Evolutionary conservation across 371 early-diverging fungal genomes (phyloP).

Genomic region (Rhizopus delemar): DNA sequence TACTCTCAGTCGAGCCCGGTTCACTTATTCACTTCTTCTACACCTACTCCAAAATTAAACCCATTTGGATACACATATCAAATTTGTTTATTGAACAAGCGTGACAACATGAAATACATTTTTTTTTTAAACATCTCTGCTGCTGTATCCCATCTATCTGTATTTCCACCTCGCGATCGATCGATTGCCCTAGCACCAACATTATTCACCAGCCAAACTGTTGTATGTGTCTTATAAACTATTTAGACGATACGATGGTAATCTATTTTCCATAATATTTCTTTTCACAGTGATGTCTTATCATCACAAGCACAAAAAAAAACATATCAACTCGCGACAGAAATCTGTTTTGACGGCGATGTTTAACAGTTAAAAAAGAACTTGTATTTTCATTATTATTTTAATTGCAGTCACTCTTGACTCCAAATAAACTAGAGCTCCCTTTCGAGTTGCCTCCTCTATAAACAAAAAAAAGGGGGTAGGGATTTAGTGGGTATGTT

Average conservation of each 20-base stretch:
- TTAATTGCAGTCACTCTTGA: too few relatives aligned
- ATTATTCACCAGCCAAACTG: not conserved
- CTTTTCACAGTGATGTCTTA: not conserved
- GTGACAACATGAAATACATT: not conserved
- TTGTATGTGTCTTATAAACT: not conserved
- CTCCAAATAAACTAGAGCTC: too few relatives aligned
- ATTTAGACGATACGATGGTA: conserved; percentile 1
- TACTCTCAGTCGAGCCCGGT: not conserved
- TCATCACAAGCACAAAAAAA: not conserved
- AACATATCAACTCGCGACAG: not conserved
- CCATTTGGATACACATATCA: not conserved
- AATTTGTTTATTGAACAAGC: not conserved
- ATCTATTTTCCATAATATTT: not conserved
- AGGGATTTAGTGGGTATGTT: too few relatives aligned
- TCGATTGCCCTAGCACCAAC: not conserved
- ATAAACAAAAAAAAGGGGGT: too few relatives aligned
- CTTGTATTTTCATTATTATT: too few relatives aligned
- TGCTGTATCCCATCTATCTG: not conserved
- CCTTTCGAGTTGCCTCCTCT: too few relatives aligned
- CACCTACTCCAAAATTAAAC: not conserved
- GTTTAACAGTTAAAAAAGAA: too few relatives aligned
- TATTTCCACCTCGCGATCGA: not conserved
- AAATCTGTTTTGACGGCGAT: not conserved
- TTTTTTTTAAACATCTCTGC: not conserved
- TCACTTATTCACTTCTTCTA: not conserved